phyloP scores from a whole-genome alignment of 306 rosid species.

The Adenanthera pavonina region DNA sequence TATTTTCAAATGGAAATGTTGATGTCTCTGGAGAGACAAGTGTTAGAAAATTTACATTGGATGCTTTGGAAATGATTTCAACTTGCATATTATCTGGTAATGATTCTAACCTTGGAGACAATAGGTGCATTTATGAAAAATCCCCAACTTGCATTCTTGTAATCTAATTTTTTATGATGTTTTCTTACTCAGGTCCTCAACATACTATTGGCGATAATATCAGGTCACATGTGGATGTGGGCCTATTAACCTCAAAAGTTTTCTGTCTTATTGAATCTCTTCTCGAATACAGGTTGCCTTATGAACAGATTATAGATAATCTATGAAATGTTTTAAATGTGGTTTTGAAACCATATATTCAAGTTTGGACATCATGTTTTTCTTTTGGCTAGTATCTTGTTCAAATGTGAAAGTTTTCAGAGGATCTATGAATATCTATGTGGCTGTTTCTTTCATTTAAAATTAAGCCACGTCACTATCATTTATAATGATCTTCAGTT shows the following conservation, averaged over 20 bases:
- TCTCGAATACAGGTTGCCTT: constrained; percentile 76
- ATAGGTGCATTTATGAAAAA: constrained; percentile 2
- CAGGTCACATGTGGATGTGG: constrained; percentile 43
- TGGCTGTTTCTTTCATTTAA: background rate
- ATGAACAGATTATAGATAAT: background rate
- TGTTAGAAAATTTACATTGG: constrained; percentile 57
- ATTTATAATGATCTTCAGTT: background rate
- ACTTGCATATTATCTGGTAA: constrained; percentile 57
- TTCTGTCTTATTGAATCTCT: constrained; percentile 69
- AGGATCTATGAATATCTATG: background rate
- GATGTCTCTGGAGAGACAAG: constrained; percentile 53
- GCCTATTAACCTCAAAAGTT: constrained; percentile 71
- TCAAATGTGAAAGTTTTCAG: constrained; percentile 6
- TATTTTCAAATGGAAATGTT: constrained; percentile 49
- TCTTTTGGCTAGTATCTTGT: background rate
- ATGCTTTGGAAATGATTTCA: constrained; percentile 45
- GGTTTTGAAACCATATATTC: constrained; percentile 8
- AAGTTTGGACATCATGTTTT: constrained; percentile 19
- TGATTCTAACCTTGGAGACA: constrained; percentile 33
- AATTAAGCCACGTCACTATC: background rate
- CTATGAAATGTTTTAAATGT: constrained; percentile 20
- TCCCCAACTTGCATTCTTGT: constrained; percentile 13
- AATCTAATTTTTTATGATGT: constrained; percentile 24
- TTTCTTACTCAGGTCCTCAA: constrained; percentile 52
- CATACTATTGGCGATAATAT: constrained; percentile 59